A percentile compares a stretch with the other conserved stretches of the same genome.
Conservation (phyloP, 495 filamentous ascomycete species). For the Chaetomium fimeti region DNA sequence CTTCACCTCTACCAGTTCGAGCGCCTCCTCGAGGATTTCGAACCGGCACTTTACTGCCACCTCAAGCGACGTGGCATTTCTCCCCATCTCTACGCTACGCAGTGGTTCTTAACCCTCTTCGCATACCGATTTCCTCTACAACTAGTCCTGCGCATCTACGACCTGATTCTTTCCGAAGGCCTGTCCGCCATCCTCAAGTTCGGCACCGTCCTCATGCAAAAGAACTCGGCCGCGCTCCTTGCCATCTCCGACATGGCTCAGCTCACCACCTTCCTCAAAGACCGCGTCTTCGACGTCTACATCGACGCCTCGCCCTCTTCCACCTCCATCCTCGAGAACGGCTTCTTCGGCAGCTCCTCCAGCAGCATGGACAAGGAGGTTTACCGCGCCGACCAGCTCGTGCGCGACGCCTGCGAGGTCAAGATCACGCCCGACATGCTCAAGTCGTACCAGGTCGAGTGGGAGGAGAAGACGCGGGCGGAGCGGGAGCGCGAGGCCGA, state of each 20-base stretch:
- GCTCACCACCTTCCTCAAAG: slow-evolving; percentile 86
- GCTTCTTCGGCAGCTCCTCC: slow-evolving; percentile 92
- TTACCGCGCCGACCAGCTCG: slow-evolving; percentile 88
- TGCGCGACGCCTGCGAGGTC: slow-evolving; percentile 90
- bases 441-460: slow-evolving; percentile 76
- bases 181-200: slow-evolving; percentile 91
- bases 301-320: slow-evolving; percentile 89
- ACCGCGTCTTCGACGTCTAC: slow-evolving; percentile 92
- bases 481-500: slow-evolving; percentile 83
- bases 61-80: slow-evolving; percentile 82
- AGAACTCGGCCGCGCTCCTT: slow-evolving; percentile 77
- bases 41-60: slow-evolving; percentile 93
- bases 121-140: slow-evolving; percentile 97
- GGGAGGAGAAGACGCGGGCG: slow-evolving; percentile 78
- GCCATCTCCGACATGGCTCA: slow-evolving; percentile 85
- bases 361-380: slow-evolving; percentile 85
- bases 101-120: slow-evolving; percentile 99
- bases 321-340: slow-evolving; percentile 85
- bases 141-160: slow-evolving; percentile 92
- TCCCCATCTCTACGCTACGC: slow-evolving; percentile 92
- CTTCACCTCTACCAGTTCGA: slow-evolving; percentile 93
- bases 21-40: slow-evolving; percentile 87
- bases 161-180: slow-evolving; percentile 93
- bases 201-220: slow-evolving; percentile 90
- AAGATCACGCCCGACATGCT: slow-evolving; percentile 79